Conservation (phyloP, 2,329 filamentous ascomycete genomes). For the Davidsoniella virescens region DNA sequence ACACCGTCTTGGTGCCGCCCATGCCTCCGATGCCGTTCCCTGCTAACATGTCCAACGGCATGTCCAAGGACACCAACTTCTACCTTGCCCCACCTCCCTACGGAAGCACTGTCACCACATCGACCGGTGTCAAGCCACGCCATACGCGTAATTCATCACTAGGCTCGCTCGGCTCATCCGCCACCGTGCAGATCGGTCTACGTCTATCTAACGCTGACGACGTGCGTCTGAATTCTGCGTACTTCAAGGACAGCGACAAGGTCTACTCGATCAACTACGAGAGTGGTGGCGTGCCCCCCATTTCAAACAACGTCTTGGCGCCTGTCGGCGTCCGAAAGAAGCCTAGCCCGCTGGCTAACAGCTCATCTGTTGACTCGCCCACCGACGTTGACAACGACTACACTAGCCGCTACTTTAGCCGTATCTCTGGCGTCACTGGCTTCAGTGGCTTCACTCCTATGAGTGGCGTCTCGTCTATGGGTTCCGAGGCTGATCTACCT, state of each 20-base stretch:
- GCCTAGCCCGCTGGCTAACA: conserved; percentile 19
- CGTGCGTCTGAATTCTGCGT: conserved; percentile 23
- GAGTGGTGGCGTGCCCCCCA: background rate
- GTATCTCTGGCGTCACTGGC: conserved; percentile 4
- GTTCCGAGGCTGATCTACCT: background rate
- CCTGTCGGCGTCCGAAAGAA: background rate
- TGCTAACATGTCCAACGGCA: background rate
- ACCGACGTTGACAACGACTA: conserved; percentile 16
- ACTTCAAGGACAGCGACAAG: conserved; percentile 21
- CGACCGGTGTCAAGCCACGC: conserved; percentile 16
- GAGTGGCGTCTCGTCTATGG: background rate
- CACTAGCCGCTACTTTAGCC: conserved; percentile 9
- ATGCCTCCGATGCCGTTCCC: background rate
- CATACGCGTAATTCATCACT: conserved; percentile 35
- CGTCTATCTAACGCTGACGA: conserved; percentile 45
- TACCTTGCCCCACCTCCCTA: conserved; percentile 7
- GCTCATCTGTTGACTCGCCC: background rate
- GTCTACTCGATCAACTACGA: conserved; percentile 24
- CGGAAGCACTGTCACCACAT: background rate
- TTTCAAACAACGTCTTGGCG: background rate
- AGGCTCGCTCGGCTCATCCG: conserved; percentile 42
- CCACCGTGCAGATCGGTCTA: conserved; percentile 56
- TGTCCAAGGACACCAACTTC: background rate
- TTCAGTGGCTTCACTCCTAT: conserved; percentile 7
- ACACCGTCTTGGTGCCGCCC: too few relatives aligned